Conservation (phyloP, 352 stramenopile genomes). For the Phytophthora sp. region DNA sequence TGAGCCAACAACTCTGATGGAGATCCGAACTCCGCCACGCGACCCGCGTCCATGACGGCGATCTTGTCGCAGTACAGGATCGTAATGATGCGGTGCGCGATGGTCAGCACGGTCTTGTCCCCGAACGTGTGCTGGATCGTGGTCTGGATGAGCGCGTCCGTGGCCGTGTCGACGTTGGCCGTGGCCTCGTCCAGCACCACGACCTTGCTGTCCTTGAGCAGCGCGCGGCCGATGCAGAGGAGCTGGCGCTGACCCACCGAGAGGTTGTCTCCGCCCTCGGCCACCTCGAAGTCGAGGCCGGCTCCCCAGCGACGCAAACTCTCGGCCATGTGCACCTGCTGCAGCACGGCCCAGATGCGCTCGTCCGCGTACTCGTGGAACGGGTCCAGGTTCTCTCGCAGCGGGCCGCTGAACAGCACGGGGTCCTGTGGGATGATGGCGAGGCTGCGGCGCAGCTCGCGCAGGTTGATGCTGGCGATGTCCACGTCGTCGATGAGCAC, state of each 20-base stretch:
- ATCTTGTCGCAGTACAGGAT: constrained; percentile 93
- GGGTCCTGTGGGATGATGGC: constrained; percentile 81
- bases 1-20: constrained; percentile 78
- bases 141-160: constrained; percentile 53
- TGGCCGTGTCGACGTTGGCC: constrained; percentile 70
- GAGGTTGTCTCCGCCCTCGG: constrained; percentile 93
- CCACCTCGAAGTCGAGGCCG: constrained; percentile 87
- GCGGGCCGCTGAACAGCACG: constrained; percentile 91
- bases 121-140: constrained; percentile 92
- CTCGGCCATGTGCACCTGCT: constrained; percentile 74
- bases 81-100: constrained; percentile 53
- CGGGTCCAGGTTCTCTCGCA: constrained; percentile 93
- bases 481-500: constrained; percentile 90
- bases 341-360: constrained; percentile 64
- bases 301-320: constrained; percentile 46
- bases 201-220: constrained; percentile 91
- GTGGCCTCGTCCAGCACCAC: constrained; percentile 98
- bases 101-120: constrained; percentile 92
- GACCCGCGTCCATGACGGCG: constrained; percentile 87
- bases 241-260: constrained; percentile 96
- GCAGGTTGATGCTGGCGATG: constrained; percentile 49
- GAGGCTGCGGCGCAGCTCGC: constrained; percentile 35
- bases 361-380: constrained; percentile 82
- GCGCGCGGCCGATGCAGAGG: constrained; percentile 93
- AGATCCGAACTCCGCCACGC: constrained; percentile 91